Evolutionary conservation across 768 basidiomycete species (phyloP).

Genomic region (Bullera alba): DNA sequence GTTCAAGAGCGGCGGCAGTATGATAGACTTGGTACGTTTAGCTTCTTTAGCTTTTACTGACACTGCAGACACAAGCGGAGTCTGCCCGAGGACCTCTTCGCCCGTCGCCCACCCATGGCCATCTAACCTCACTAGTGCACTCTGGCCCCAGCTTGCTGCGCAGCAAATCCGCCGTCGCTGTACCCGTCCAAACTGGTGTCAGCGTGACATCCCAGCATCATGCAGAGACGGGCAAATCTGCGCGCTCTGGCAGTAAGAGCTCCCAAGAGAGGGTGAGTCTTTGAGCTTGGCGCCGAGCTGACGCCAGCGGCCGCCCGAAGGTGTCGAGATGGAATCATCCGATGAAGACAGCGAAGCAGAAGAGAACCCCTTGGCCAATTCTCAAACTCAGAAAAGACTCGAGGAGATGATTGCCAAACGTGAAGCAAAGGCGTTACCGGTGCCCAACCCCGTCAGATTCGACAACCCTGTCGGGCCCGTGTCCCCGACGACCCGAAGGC

Average conservation of each 20-base stretch:
- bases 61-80: constrained; percentile 4
- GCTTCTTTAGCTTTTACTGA: neutral
- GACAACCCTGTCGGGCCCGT: constrained; percentile 23
- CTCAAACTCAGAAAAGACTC: constrained; percentile 26
- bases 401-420: constrained; percentile 28
- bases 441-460: neutral
- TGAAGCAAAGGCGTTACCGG: constrained; percentile 10
- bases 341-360: constrained; percentile 26
- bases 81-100: constrained; percentile 6
- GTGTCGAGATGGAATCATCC: constrained; percentile 21
- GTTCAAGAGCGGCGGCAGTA: constrained; percentile 41
- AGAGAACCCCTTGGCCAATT: constrained; percentile 29
- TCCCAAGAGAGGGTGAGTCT: neutral
- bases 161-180: constrained; percentile 43
- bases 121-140: constrained; percentile 17
- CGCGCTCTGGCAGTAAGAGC: neutral
- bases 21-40: constrained; percentile 42
- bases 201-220: constrained; percentile 33
- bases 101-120: constrained; percentile 25
- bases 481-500: constrained; percentile 30
- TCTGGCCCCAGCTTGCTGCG: constrained; percentile 30
- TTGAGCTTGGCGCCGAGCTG: neutral
- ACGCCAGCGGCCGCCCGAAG: constrained; percentile 11
- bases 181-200: constrained; percentile 42
- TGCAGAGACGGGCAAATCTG: neutral